These are phyloP conservation scores for Malassezia nana DNA, from an alignment of 1,284 basidiomycete genomes.

Conservation along the genomic window DNA sequence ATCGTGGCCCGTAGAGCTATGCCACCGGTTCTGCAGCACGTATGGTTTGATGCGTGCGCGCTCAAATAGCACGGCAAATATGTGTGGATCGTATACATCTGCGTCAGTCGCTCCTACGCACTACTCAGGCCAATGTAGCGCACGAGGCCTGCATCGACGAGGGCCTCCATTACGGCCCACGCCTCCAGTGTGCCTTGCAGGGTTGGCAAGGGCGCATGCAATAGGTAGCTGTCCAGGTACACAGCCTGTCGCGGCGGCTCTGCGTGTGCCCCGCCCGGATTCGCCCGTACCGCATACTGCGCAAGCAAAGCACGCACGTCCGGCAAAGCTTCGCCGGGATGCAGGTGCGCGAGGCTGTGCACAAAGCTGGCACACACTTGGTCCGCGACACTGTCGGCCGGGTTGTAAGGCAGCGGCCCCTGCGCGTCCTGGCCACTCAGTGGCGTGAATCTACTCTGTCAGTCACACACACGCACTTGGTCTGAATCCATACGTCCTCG, in stretches of 20 bases:
- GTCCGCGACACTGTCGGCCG: constrained; percentile 23
- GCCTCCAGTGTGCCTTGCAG: constrained; percentile 35
- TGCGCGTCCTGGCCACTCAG: constrained; percentile 32
- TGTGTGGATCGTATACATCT: constrained; percentile 42
- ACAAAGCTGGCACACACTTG: constrained; percentile 30
- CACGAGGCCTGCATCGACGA: constrained; percentile 33
- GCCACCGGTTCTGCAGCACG: constrained; percentile 45
- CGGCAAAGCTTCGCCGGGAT: constrained; percentile 18
- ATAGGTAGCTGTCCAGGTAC: constrained; percentile 38
- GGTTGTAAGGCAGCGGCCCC: constrained; percentile 26
- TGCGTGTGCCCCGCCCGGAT: neutral
- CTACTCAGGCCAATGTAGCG: constrained; percentile 32
- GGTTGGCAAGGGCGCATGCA: constrained; percentile 36
- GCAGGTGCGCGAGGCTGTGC: constrained; percentile 22
- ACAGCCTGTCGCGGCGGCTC: constrained; percentile 17
- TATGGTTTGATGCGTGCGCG: constrained; percentile 23
- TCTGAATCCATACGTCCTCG: constrained; percentile 36
- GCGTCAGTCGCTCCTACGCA: constrained; percentile 3
- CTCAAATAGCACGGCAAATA: constrained; percentile 27
- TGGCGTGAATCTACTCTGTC: constrained; percentile 25
- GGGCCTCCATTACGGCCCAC: constrained; percentile 36
- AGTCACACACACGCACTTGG: constrained; percentile 23
- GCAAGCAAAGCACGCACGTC: constrained; percentile 16
- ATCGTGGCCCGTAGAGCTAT: constrained; percentile 41
- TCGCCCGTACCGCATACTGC: constrained; percentile 18